Conservation (phyloP, 495 filamentous ascomycete genomes). For the Glonium stellatum region DNA sequence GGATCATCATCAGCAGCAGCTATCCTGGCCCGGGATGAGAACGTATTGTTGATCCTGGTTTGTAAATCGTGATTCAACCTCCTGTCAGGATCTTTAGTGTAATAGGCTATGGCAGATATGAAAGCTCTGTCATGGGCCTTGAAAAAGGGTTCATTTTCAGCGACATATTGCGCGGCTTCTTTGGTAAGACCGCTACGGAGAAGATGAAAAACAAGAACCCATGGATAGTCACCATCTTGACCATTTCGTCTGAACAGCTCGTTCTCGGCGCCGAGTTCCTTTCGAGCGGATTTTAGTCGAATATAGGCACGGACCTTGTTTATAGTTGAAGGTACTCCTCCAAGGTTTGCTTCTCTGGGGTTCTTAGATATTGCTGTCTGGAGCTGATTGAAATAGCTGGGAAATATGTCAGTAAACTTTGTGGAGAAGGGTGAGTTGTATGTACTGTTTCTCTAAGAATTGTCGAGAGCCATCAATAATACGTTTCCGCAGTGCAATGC, state of each 20-base stretch:
- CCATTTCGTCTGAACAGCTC: constrained; percentile 63
- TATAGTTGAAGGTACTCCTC: constrained; percentile 75
- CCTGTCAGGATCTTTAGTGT: constrained; percentile 61
- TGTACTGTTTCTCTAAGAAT: constrained; percentile 63
- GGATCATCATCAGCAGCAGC: constrained; percentile 86
- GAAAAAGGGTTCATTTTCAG: constrained; percentile 67
- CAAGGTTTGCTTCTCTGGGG: constrained; percentile 80
- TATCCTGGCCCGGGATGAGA: constrained; percentile 72
- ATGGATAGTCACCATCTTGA: constrained; percentile 81
- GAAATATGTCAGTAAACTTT: not conserved
- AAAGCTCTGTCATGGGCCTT: constrained; percentile 86
- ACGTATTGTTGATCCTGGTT: constrained; percentile 80
- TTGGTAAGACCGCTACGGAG: constrained; percentile 73
- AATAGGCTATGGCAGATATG: constrained; percentile 76
- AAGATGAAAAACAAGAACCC: constrained; percentile 92
- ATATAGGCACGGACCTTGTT: constrained; percentile 92
- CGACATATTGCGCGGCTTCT: constrained; percentile 82
- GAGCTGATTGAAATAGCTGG: constrained; percentile 60
- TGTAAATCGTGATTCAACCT: constrained; percentile 69
- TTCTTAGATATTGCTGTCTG: constrained; percentile 71
- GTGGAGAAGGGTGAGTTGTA: not conserved
- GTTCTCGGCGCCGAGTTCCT: constrained; percentile 72
- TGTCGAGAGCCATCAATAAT: constrained; percentile 70
- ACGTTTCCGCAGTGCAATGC: constrained; percentile 58
- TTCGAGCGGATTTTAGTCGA: constrained; percentile 63